A percentile compares a stretch with the other conserved stretches of the same genome.
Conservation (phyloP, 345 rosid species). For the Lepidium sativum region DNA sequence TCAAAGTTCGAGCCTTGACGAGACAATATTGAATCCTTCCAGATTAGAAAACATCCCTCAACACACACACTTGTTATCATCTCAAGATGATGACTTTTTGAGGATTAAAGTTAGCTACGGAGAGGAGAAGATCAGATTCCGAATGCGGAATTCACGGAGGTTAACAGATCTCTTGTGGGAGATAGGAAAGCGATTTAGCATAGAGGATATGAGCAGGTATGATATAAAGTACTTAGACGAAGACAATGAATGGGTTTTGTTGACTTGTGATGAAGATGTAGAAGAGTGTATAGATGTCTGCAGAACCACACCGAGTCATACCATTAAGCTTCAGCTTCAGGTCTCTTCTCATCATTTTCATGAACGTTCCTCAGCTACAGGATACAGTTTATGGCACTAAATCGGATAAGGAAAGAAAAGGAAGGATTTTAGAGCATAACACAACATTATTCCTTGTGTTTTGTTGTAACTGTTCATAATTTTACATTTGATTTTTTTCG, state of each 20-base stretch:
- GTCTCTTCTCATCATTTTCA: conserved; percentile 43
- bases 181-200: conserved; percentile 56
- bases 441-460: conserved; percentile 2
- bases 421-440: conserved; percentile 6
- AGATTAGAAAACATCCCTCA: conserved; percentile 28
- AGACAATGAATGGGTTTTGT: conserved; percentile 85
- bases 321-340: conserved; percentile 59
- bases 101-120: conserved; percentile 61
- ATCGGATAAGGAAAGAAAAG: not conserved
- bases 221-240: conserved; percentile 90
- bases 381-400: conserved; percentile 24
- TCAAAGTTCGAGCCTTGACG: conserved; percentile 39
- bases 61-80: conserved; percentile 12
- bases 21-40: conserved; percentile 25
- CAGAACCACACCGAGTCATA: conserved; percentile 39
- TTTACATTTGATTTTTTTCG: not conserved
- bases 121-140: conserved; percentile 59
- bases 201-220: conserved; percentile 46
- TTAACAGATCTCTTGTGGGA: conserved; percentile 48
- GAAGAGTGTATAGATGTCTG: conserved; percentile 72
- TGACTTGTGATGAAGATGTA: conserved; percentile 84
- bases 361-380: conserved; percentile 35
- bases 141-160: conserved; percentile 44
- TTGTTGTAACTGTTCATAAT: conserved; percentile 16
- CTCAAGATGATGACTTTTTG: conserved; percentile 39